phyloP scores from a whole-genome alignment of 371 early-diverging fungal species.

The Circinella umbellata region DNA sequence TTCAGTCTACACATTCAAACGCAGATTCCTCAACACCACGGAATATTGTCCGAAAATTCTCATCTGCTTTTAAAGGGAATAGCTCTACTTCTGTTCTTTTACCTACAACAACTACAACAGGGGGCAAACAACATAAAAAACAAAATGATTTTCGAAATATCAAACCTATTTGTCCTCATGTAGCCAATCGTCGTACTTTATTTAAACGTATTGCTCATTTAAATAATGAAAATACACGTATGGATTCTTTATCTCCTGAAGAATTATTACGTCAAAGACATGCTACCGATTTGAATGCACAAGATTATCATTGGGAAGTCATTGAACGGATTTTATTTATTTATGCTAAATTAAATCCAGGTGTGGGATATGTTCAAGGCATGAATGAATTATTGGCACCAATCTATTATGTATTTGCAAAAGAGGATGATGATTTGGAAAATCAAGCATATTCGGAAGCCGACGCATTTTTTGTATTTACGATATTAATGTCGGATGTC shows the following conservation, averaged over 20 bases:
- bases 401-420: slow-evolving; percentile 82
- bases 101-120: slow-evolving; percentile 1
- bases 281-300: slow-evolving; percentile 31
- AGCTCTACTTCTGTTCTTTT: slow-evolving; percentile 14
- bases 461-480: slow-evolving; percentile 85
- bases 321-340: slow-evolving; percentile 84
- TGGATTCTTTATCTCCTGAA: slow-evolving; percentile 14
- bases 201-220: slow-evolving; percentile 71
- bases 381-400: slow-evolving; percentile 91
- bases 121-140: too few relatives aligned
- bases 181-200: slow-evolving; percentile 63
- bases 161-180: slow-evolving; percentile 58
- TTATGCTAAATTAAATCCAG: slow-evolving; percentile 85
- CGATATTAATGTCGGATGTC: slow-evolving; percentile 72
- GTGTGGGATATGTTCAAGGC: slow-evolving; percentile 89
- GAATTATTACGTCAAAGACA: slow-evolving; percentile 6
- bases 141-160: slow-evolving; percentile 17
- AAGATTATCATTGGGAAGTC: slow-evolving; percentile 84
- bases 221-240: slow-evolving; percentile 57
- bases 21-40: slow-evolving; percentile 42
- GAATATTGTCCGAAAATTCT: slow-evolving; percentile 51
- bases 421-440: slow-evolving; percentile 53
- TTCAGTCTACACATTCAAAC: slow-evolving; percentile 42
- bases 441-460: slow-evolving; percentile 83
- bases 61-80: slow-evolving; percentile 37